These are phyloP conservation scores for Russula ochroleuca DNA, from an alignment of 768 basidiomycete genomes.

Conservation along the genomic window DNA sequence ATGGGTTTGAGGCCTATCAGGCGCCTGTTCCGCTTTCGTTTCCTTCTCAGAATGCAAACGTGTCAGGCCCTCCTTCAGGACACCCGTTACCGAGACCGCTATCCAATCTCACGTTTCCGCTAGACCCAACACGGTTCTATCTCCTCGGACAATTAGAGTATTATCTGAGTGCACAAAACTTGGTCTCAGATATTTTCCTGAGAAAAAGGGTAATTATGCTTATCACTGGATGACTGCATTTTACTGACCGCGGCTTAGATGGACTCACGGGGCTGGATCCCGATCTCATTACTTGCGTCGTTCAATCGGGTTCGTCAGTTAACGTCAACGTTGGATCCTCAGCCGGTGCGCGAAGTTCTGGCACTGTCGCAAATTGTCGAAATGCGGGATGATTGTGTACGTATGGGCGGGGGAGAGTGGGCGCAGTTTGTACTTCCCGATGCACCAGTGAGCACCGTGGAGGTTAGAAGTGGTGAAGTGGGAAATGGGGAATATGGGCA, in stretches of 20 bases:
- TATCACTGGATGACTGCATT: not conserved
- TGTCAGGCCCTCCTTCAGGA: slow-evolving; percentile 32
- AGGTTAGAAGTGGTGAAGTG: slow-evolving; percentile 18
- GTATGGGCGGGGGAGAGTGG: slow-evolving; percentile 60
- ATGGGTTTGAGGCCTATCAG: slow-evolving; percentile 33
- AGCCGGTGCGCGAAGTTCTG: slow-evolving; percentile 68
- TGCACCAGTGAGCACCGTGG: slow-evolving; percentile 49
- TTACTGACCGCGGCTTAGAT: slow-evolving; percentile 49
- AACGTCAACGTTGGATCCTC: slow-evolving; percentile 53
- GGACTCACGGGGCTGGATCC: slow-evolving; percentile 86
- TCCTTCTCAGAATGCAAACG: slow-evolving; percentile 22
- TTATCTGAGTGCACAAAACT: slow-evolving; percentile 86
- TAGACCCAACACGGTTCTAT: slow-evolving; percentile 63
- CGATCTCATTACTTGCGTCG: slow-evolving; percentile 72
- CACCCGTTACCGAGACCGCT: slow-evolving; percentile 45
- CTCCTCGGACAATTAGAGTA: slow-evolving; percentile 86
- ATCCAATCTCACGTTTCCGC: slow-evolving; percentile 46
- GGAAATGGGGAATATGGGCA: not conserved
- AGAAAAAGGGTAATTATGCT: slow-evolving; percentile 53
- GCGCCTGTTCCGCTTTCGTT: slow-evolving; percentile 32
- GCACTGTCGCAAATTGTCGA: slow-evolving; percentile 63
- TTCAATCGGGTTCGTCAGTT: slow-evolving; percentile 79
- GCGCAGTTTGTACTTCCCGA: slow-evolving; percentile 57
- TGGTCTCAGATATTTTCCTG: slow-evolving; percentile 83
- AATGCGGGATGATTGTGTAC: slow-evolving; percentile 61